These are phyloP conservation scores for Blastobotrys capitulatus DNA, from an alignment of 1,139 yeast species.

Conservation along the genomic window DNA sequence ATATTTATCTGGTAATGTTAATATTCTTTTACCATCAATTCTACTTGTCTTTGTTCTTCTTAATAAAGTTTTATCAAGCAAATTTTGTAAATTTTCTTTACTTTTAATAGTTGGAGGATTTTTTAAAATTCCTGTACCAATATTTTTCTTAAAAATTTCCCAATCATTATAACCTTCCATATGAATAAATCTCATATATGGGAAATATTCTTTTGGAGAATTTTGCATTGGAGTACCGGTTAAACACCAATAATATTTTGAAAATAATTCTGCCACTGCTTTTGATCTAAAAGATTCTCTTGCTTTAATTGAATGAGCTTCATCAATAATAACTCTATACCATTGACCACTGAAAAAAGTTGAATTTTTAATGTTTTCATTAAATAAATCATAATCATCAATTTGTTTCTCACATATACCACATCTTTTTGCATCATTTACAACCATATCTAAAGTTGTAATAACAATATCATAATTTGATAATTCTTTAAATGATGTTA, in stretches of 20 bases:
- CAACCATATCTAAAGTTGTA: constrained; percentile 71
- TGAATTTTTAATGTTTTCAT: constrained; percentile 33
- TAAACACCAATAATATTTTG: constrained; percentile 66
- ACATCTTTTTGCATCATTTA: constrained; percentile 34
- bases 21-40: constrained; percentile 71
- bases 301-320: constrained; percentile 86
- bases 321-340: constrained; percentile 77
- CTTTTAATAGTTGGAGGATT: constrained; percentile 24
- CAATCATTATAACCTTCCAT: constrained; percentile 50
- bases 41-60: constrained; percentile 70
- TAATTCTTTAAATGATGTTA: constrained; percentile 46
- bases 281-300: constrained; percentile 59
- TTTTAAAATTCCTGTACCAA: constrained; percentile 49
- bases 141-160: constrained; percentile 50
- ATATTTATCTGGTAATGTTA: constrained; percentile 64
- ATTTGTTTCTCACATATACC: constrained; percentile 15
- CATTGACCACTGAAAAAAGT: constrained; percentile 60
- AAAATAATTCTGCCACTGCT: constrained; percentile 54
- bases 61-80: constrained; percentile 69
- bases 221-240: constrained; percentile 97
- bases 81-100: constrained; percentile 61
- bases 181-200: constrained; percentile 65
- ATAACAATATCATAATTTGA: constrained; percentile 63
- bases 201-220: constrained; percentile 69
- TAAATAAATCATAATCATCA: constrained; percentile 13